Base-by-base conservation (phyloP, 140 eudicot species). In the Bidens hawaiensis region DNA sequence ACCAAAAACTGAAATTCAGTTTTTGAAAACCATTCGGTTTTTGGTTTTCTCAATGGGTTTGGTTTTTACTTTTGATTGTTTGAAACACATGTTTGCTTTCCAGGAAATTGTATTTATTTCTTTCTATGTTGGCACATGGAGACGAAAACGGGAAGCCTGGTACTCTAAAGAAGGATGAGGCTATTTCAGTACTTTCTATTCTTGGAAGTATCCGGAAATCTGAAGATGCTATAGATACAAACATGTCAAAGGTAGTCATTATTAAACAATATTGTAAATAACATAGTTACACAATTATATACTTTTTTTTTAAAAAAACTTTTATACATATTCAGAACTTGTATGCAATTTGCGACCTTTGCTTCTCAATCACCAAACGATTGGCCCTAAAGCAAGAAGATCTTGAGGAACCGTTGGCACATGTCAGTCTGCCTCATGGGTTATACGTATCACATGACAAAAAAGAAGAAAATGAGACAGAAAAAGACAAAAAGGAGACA, bases 271-370 rank as follows among this genome's bases (percentile, higher is more conserved):
- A 8, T 42, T 43, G 52, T 21, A 51, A 41, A 51, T 28, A 24
- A 41, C 40, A 15, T 26, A 31, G 23, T 51, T 60, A 3, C 21
- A 60, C 40, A 41, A 6, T 30, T 12, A 47, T 45, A 47, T 10
- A n/a, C 25, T 42, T 25, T 14, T 76, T n/a, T n/a, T n/a, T n/a
- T n/a, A n/a, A n/a, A n/a, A n/a, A n/a, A 28, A 68, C 75, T 71
- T 62, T 5, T 24, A 67, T 83, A 43, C 75, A 19, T 71, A 10
- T 68, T 40, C 96, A 93, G 99, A 93, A 85, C 65, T 85, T 79
- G 4, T 67, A 88, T 75, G 99, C 89, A 60, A 79, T 93, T 48
- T 93, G 95, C 34, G 99, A 93, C 47, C 87, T 93, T 59, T 93
- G 96, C 62, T 72, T 88, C 54, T 56, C 81, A 62, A 72, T 88